These are phyloP conservation scores for Sapria himalayana DNA, from an alignment of 345 rosid genomes.

Conservation along the genomic window DNA sequence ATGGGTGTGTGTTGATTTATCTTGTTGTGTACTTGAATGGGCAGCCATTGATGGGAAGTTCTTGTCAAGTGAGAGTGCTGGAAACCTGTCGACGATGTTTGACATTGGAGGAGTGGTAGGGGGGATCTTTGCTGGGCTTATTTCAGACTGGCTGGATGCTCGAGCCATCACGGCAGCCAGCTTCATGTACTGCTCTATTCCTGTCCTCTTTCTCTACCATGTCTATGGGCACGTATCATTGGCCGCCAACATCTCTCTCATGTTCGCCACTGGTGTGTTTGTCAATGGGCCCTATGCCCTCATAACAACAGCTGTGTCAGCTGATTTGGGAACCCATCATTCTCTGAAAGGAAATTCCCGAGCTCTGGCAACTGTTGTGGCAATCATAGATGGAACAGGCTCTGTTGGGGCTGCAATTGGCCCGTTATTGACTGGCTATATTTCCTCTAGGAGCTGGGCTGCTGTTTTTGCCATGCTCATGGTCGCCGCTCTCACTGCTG, in stretches of 20 bases:
- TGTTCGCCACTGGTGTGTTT: constrained; percentile 69
- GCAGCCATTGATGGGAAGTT: constrained; percentile 80
- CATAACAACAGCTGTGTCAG: constrained; percentile 90
- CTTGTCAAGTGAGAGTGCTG: constrained; percentile 52
- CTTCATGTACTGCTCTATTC: constrained; percentile 83
- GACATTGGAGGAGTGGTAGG: constrained; percentile 93
- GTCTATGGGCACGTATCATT: constrained; percentile 65
- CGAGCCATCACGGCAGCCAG: constrained; percentile 87
- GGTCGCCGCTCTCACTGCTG: constrained; percentile 70
- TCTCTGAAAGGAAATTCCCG: constrained; percentile 69
- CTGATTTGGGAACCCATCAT: constrained; percentile 89
- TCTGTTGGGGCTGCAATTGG: constrained; percentile 94
- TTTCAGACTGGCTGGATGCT: constrained; percentile 61
- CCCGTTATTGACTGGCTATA: constrained; percentile 76
- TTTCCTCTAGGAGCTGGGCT: constrained; percentile 69
- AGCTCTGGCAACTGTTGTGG: constrained; percentile 91
- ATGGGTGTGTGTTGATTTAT: too few relatives aligned
- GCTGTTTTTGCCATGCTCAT: constrained; percentile 84
- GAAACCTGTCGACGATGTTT: constrained; percentile 69
- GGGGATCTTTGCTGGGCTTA: constrained; percentile 84
- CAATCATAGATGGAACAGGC: constrained; percentile 93
- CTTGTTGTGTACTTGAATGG: too few relatives aligned
- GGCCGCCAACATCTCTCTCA: constrained; percentile 33
- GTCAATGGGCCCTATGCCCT: constrained; percentile 92
- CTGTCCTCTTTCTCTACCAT: constrained; percentile 64